Conservation (phyloP, 495 filamentous ascomycete species). For the Lophium mytilinum region DNA sequence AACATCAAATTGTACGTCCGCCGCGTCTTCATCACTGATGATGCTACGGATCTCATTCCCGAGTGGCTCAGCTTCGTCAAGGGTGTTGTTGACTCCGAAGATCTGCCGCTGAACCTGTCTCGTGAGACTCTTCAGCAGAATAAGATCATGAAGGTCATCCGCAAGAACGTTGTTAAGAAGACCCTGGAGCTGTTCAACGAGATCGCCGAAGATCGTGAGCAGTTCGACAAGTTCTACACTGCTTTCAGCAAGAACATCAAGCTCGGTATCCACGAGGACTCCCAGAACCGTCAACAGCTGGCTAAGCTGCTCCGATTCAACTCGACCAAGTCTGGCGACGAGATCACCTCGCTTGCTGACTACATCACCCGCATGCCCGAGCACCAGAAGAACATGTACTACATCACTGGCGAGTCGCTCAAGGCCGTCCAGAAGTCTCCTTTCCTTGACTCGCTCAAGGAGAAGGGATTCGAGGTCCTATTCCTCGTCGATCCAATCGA, state of each 20-base stretch:
- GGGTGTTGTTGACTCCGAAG: conserved; percentile 99
- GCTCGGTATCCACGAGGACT: conserved; percentile 99
- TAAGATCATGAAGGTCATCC: conserved; percentile 99
- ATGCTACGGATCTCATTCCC: conserved; percentile 96
- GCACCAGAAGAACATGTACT: conserved; percentile 99
- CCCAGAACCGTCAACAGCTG: conserved; percentile 86
- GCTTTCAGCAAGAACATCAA: conserved; percentile 99
- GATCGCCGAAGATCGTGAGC: conserved; percentile 98
- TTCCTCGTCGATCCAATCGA: conserved; percentile 99
- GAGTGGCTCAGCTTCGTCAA: conserved; percentile 99
- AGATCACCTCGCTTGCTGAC: conserved; percentile 86
- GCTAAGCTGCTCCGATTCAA: conserved; percentile 98
- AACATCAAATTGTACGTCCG: conserved; percentile 99
- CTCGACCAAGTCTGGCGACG: conserved; percentile 97
- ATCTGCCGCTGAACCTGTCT: conserved; percentile 96
- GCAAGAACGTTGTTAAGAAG: conserved; percentile 99
- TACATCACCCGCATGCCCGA: conserved; percentile 98
- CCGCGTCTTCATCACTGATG: conserved; percentile 99
- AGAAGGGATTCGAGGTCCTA: conserved; percentile 98
- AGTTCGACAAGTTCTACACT: conserved; percentile 99
- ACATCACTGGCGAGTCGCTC: conserved; percentile 99
- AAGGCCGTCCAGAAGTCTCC: conserved; percentile 97
- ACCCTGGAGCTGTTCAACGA: conserved; percentile 96
- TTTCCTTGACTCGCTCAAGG: conserved; percentile 98
- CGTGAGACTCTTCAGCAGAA: conserved; percentile 99